Base-by-base conservation (phyloP, 164 flowering plant genomes). In the Piper longum region DNA sequence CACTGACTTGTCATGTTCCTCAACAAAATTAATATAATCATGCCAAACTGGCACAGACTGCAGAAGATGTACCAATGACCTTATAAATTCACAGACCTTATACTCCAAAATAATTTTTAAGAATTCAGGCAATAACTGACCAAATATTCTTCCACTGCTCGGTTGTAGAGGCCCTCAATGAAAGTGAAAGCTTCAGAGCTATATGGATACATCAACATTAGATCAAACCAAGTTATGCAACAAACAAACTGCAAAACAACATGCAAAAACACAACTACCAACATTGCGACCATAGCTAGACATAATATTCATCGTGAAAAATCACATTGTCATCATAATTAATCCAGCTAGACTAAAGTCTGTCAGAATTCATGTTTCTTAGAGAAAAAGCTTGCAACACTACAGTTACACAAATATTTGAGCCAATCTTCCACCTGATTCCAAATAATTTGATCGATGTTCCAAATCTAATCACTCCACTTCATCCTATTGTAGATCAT, bases 31-130 rank as follows among this genome's bases (percentile, higher is more conserved):
- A 59, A 90, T 16, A 77, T 90, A 95, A 71, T 88, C 91, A 73
- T 82, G 80, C 99, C 99, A 95, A 42, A 95, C 82, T 66, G 88
- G 62, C 57, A 85, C 85, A 64, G 96, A 93, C 98, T 93, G 90
- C 85, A 85, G 3, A 55, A 77, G 41, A 18, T 9, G n/a, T 16
- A 41, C 11, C 2, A 0, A 41, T 1, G n/a, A n/a, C n/a, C n/a
- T n/a, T n/a, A n/a, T n/a, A n/a, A n/a, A n/a, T n/a, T n/a, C n/a
- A n/a, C n/a, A n/a, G n/a, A n/a, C n/a, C n/a, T n/a, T n/a, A n/a
- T n/a, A n/a, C n/a, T n/a, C n/a, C n/a, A n/a, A n/a, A n/a, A n/a
- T n/a, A n/a, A n/a, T n/a, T n/a, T n/a, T n/a, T n/a, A n/a, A n/a
- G n/a, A 3, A 45, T 45, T 45, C 12, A 42, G 48, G 42, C 0